Evolutionary conservation across 2,329 filamentous ascomycete genomes (phyloP), one percentile per base, ranked within the genome.

Genomic region (Clarireedia monteithiana): DNA sequence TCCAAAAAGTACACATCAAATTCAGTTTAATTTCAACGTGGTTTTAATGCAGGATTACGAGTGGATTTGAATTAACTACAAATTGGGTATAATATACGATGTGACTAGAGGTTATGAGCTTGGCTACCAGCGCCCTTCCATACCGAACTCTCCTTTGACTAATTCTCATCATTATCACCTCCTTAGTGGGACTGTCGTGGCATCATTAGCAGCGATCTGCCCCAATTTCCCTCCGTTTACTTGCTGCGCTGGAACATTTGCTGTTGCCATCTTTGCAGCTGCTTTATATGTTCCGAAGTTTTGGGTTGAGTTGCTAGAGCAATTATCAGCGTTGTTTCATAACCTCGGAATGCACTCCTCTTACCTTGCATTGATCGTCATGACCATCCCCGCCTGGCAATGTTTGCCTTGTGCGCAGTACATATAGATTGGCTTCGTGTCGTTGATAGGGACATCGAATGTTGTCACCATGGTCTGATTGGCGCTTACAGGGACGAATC

Each of bases 391-490:
- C 6, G 49, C 56, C 55, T 90, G 81, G 72, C 88, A 94, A 74
- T 94, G 89, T 66, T 77, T 81, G 48, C 70, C 83, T 70, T 90
- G 85, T 24, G 82, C 83, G 74, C 88, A 92, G 78, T 86, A 92
- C 62, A 88, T 74, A 87, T 89, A 92, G 61, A 91, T 76, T 30
- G 89, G 88, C 53, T 78, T 84, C 48, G 78, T 81, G 71, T 83
- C 77, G 67, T 84, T 85, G 70, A 94, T 74, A 69, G 77, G 78
- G 65, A 92, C 74, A 56, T 85, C 84, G 36, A 86, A 81, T 58
- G 83, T 77, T 68, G 75, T 74, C 59, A 70, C 65, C 30, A 71
- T 67, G 60, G 74, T 75, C 56, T 71, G 65, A 3, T 76, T 75
- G 44, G 82, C 84, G 59, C 83, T 80, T 73, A 82, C 84, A 84